Evolutionary conservation across 2,329 filamentous ascomycete species (phyloP).

Genomic region (Xylaria sp.): DNA sequence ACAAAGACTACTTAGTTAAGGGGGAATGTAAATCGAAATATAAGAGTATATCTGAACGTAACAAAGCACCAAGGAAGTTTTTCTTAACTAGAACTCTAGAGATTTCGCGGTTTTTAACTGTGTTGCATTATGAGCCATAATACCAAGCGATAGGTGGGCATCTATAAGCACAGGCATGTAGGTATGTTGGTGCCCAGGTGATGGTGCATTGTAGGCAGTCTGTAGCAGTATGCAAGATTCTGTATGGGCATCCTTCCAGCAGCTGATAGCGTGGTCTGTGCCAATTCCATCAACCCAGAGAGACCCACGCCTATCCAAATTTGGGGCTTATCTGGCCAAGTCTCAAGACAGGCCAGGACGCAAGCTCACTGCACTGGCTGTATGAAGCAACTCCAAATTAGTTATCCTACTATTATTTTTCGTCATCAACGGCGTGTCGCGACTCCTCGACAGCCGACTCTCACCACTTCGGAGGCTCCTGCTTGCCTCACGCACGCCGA

Average conservation of each 20-base stretch:
- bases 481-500: constrained; percentile 17
- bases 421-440: constrained; percentile 25
- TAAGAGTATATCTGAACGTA: background rate
- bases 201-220: background rate
- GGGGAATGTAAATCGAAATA: background rate
- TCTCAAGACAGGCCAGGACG: constrained; percentile 24
- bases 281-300: background rate
- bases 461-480: background rate
- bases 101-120: too few relatives aligned
- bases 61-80: background rate
- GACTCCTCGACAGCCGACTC: constrained; percentile 16
- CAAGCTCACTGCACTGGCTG: constrained; percentile 12
- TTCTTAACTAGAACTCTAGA: background rate
- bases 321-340: constrained; percentile 41
- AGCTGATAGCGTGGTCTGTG: constrained; percentile 20
- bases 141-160: too few relatives aligned
- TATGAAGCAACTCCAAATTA: constrained; percentile 8
- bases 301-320: constrained; percentile 27
- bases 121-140: too few relatives aligned
- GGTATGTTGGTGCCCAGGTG: background rate
- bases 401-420: constrained; percentile 15
- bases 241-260: background rate
- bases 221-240: background rate
- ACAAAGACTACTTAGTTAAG: too few relatives aligned
- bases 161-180: background rate